These are phyloP conservation scores for Pleurotus salmoneostramineus DNA, from an alignment of 768 basidiomycete genomes.

Conservation along the genomic window DNA sequence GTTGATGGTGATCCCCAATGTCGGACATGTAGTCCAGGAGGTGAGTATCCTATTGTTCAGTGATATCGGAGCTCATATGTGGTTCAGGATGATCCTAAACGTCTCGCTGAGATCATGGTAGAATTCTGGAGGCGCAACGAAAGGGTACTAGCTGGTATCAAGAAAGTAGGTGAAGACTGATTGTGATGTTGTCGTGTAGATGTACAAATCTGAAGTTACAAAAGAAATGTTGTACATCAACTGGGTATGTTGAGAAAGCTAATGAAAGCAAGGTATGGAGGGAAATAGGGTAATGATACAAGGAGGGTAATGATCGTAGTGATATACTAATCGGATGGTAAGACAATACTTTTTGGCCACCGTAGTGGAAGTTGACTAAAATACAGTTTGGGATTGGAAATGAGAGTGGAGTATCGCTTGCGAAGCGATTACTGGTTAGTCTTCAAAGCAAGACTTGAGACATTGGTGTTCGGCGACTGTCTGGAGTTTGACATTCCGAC, in stretches of 20 bases:
- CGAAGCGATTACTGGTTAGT: neutral
- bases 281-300: neutral
- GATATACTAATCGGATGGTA: neutral
- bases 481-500: neutral
- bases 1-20: conserved; percentile 78
- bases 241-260: neutral
- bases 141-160: conserved; percentile 54
- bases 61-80: neutral
- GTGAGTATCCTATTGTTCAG: conserved; percentile 34
- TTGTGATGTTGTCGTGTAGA: neutral
- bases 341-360: neutral
- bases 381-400: neutral
- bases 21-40: conserved; percentile 95
- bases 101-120: conserved; percentile 74
- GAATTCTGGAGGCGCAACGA: conserved; percentile 95
- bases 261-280: neutral
- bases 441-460: conserved; percentile 4
- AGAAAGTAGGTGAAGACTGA: conserved; percentile 49
- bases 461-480: neutral
- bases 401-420: neutral
- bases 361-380: neutral
- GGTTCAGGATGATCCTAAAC: conserved; percentile 80
- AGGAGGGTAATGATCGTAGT: neutral
- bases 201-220: neutral
- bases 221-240: conserved; percentile 9